Conservation (phyloP, 306 rosid genomes). For the Quercus ilex region DNA sequence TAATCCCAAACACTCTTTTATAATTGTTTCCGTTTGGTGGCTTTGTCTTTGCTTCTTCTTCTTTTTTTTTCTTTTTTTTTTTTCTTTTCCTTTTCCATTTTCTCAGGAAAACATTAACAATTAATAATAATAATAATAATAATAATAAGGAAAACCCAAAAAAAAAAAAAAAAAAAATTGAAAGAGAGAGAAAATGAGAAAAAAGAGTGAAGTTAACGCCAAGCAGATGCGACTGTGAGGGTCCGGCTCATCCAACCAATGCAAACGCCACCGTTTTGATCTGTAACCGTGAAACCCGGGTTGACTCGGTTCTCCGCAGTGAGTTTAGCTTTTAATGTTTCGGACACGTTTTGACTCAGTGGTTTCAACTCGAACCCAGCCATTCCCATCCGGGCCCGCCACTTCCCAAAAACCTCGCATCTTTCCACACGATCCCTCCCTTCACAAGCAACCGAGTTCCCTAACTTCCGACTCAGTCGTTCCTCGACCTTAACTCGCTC, state of each 20-base stretch:
- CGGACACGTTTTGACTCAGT: slow-evolving; percentile 57
- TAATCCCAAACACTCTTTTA: slow-evolving; percentile 56
- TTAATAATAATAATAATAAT: slow-evolving; percentile 31
- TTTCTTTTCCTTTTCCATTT: slow-evolving; percentile 45
- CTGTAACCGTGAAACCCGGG: slow-evolving; percentile 59
- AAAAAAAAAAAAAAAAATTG: not conserved
- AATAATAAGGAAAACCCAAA: not conserved
- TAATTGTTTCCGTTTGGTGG: slow-evolving; percentile 37
- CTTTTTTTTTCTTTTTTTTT: slow-evolving; percentile 20
- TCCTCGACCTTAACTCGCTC: slow-evolving; percentile 57
- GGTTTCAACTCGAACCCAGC: slow-evolving; percentile 72
- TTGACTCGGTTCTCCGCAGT: slow-evolving; percentile 29
- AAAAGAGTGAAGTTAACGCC: slow-evolving; percentile 71
- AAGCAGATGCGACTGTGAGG: slow-evolving; percentile 89
- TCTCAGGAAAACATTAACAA: slow-evolving; percentile 52
- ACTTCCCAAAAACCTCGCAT: slow-evolving; percentile 89
- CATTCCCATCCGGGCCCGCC: slow-evolving; percentile 95
- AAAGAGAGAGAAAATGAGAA: not conserved
- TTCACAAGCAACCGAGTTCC: slow-evolving; percentile 74
- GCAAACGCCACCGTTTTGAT: slow-evolving; percentile 75
- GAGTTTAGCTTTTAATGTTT: slow-evolving; percentile 38
- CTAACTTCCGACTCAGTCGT: slow-evolving; percentile 56
- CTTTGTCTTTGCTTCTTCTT: not conserved
- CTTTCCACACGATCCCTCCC: slow-evolving; percentile 90
- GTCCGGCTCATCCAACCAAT: slow-evolving; percentile 86